Conservation (phyloP, 495 filamentous ascomycete species). For the Penicillium malachiteum region DNA sequence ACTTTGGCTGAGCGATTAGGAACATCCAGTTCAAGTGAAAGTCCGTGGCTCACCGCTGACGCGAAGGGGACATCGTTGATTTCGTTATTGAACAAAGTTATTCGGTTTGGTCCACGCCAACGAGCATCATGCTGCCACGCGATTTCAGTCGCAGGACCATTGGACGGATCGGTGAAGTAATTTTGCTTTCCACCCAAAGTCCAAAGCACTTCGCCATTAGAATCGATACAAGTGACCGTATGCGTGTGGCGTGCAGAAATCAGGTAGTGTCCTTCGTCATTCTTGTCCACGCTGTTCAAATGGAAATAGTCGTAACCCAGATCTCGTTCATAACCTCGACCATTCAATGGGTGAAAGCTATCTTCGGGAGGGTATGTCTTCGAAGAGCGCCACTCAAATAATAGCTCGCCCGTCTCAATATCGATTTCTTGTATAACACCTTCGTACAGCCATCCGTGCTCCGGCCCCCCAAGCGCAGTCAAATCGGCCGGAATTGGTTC, state of each 20-base stretch:
- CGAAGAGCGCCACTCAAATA: conserved; percentile 43
- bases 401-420: conserved; percentile 37
- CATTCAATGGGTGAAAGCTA: conserved; percentile 20
- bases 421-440: conserved; percentile 48
- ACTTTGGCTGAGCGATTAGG: conserved; percentile 20
- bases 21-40: conserved; percentile 32
- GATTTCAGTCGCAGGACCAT: conserved; percentile 44
- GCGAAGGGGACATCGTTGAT: conserved; percentile 27
- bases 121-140: conserved; percentile 56
- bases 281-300: conserved; percentile 59
- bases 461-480: conserved; percentile 42
- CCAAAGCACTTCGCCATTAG: conserved; percentile 55
- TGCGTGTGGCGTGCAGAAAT: conserved; percentile 54
- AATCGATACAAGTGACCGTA: conserved; percentile 44
- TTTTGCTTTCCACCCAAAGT: conserved; percentile 50
- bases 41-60: conserved; percentile 25
- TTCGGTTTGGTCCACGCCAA: conserved; percentile 33
- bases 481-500: conserved; percentile 47
- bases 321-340: conserved; percentile 20
- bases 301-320: conserved; percentile 52
- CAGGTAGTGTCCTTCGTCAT: conserved; percentile 50
- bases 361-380: conserved; percentile 25
- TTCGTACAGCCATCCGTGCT: conserved; percentile 43
- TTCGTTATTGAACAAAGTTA: conserved; percentile 55
- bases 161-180: conserved; percentile 43